Evolutionary conservation across 148 eudicot species (phyloP), one percentile per base, ranked within the genome.

Genomic region (Limonium bicolor): DNA sequence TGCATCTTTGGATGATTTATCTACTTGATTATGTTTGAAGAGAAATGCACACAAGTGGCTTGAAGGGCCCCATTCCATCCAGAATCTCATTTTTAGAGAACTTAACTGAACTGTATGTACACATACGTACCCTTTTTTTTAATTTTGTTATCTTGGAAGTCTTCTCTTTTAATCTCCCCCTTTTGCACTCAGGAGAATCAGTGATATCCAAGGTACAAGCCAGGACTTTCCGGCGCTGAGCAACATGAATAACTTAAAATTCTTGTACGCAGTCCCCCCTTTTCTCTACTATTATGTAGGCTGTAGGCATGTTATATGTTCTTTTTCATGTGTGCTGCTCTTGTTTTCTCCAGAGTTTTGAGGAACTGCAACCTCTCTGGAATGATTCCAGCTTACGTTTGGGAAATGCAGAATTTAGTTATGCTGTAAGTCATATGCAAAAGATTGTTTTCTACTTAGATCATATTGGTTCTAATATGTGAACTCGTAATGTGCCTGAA

Each of bases 401-500:
- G 86, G 86, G 53, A 40, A 38, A 41, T 78, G 47, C 36, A 36
- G n/a, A 7, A 35, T 48, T 37, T 82, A 43, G 32, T 24, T 24
- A 47, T 71, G 67, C 52, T 82, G 94, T 82, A 63, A 82, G 94
- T 74, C 26, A n/a, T n/a, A n/a, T n/a, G n/a, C n/a, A n/a, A n/a
- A n/a, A n/a, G n/a, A n/a, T n/a, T n/a, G n/a, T n/a, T n/a, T n/a
- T n/a, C n/a, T n/a, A n/a, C n/a, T n/a, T n/a, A n/a, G n/a, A n/a
- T n/a, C n/a, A n/a, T n/a, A n/a, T n/a, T n/a, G n/a, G n/a, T n/a
- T n/a, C n/a, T n/a, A n/a, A n/a, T n/a, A n/a, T n/a, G n/a, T n/a
- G n/a, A n/a, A n/a, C n/a, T n/a, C n/a, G n/a, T n/a, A n/a, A n/a
- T n/a, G n/a, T n/a, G n/a, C n/a, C n/a, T n/a, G n/a, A n/a, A n/a